Percentiles rank a stretch among this genome's conserved stretches.
These are phyloP conservation scores for Pochonia chlamydosporia DNA, from an alignment of 2,329 filamentous ascomycete species.

Conservation along the genomic window DNA sequence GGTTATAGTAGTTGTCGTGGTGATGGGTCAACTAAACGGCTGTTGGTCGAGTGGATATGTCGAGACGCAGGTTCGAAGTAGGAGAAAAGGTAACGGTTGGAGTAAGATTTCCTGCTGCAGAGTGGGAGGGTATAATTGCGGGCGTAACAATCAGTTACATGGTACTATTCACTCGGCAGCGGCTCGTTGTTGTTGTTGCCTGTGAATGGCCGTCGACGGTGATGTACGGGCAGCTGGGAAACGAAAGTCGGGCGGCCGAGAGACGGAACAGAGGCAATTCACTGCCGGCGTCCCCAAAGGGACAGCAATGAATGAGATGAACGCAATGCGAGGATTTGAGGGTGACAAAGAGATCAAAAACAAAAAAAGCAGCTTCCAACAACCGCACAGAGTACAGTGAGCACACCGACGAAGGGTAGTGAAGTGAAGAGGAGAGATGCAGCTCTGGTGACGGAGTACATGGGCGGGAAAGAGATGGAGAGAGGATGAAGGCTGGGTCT, in stretches of 20 bases:
- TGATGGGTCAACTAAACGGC: background rate
- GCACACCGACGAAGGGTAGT: background rate
- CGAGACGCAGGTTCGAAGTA: background rate
- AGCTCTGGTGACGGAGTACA: background rate
- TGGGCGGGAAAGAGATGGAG: background rate
- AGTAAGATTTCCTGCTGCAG: background rate
- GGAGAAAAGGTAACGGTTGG: background rate
- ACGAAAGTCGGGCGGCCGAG: background rate
- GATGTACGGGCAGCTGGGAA: background rate
- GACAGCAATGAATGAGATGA: constrained; percentile 13
- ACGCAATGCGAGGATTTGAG: constrained; percentile 12
- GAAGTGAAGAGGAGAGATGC: constrained; percentile 4
- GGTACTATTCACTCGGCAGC: background rate
- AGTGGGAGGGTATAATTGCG: background rate
- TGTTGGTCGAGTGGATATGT: constrained; percentile 1
- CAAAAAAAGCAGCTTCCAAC: constrained; percentile 15
- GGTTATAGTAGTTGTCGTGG: background rate
- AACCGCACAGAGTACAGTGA: constrained; percentile 12
- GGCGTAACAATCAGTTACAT: constrained; percentile 2
- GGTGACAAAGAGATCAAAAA: constrained; percentile 9
- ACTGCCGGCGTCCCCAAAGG: constrained; percentile 15
- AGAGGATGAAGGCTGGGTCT: constrained; percentile 8
- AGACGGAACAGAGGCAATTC: constrained; percentile 12
- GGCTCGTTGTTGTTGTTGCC: constrained; percentile 9
- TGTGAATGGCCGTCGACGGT: constrained; percentile 3